These are phyloP conservation scores for Lobosporangium transversale DNA, from an alignment of 192 early-diverging fungal genomes.

Conservation along the genomic window DNA sequence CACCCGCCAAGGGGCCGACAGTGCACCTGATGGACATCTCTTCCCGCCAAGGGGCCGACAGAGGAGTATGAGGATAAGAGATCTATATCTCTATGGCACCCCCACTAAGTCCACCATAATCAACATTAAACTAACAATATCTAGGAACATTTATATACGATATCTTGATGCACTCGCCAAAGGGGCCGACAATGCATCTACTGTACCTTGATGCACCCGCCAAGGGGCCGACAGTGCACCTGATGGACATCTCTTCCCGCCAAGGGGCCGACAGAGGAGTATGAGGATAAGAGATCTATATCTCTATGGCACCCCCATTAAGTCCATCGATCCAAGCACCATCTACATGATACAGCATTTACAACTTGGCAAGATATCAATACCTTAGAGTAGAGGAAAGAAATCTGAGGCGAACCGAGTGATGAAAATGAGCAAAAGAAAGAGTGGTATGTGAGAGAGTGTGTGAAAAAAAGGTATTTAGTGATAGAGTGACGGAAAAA, in stretches of 20 bases:
- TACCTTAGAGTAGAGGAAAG: background rate
- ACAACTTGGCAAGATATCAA: conserved; percentile 1
- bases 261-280: background rate
- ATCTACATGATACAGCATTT: conserved; percentile 2
- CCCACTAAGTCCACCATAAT: background rate
- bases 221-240: conserved; percentile 1
- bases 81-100: conserved; percentile 1
- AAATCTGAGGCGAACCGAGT: background rate
- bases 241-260: conserved; percentile 1
- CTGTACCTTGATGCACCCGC: background rate
- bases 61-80: conserved; percentile 1
- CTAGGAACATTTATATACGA: no score
- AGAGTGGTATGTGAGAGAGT: no score
- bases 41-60: background rate
- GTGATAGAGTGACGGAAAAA: no score
- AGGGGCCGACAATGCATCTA: background rate
- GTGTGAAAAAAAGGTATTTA: no score
- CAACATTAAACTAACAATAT: no score
- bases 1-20: background rate
- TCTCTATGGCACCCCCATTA: background rate
- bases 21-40: conserved; percentile 1
- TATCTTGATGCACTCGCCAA: background rate
- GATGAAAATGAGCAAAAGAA: background rate
- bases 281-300: conserved; percentile 2
- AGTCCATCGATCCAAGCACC: background rate